Base-by-base conservation (phyloP, 106 monocot genomes). In the Vanilla planifolia region DNA sequence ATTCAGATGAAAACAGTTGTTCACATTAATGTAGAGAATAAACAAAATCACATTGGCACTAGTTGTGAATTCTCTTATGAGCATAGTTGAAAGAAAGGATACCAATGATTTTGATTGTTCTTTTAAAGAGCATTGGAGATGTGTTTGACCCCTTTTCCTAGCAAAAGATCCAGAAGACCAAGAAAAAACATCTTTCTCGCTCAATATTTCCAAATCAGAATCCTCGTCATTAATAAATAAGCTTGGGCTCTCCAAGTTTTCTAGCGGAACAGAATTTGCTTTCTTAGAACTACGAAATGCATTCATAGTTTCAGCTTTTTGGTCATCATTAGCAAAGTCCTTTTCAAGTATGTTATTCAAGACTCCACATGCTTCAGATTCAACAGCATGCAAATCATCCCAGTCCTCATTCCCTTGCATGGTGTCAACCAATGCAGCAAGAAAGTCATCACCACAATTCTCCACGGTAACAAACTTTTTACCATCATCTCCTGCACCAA, bases 361-460 rank as follows among this genome's bases (percentile, higher is more conserved):
- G 33, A 65, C 56, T 16, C 67, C 81, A 52, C 84, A 84, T 26
- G 90, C 87, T 73, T 87, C 90, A 29, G 76, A 77, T 51, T 91
- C 96, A 52, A 81, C 68, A 21, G 69, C 87, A 55, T 79, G 75
- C 22, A 77, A 48, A 70, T 96, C 96, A 43, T 96, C 90, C 90
- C 96, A 96, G 19, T 96, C 96, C 71, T 96, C 95, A 58, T 43
- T 73, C 23, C 79, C 80, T 56, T 82, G 66, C 62, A 81, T 60
- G 32, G 87, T 68, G 22, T 96, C 96, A 14, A 77, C 87, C 68
- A 96, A 66, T 15, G 86, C 72, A 44, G 84, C 81, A 56, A 96
- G 87, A 67, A 79, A 96, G 60, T 91, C 89, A 61, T 91, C 79
- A 25, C 96, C 90, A 47, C 86, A 96, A 47, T 81, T 70, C 72